Conservation (phyloP, 805 yeast species). For the Kodamaea jinghongensis region DNA sequence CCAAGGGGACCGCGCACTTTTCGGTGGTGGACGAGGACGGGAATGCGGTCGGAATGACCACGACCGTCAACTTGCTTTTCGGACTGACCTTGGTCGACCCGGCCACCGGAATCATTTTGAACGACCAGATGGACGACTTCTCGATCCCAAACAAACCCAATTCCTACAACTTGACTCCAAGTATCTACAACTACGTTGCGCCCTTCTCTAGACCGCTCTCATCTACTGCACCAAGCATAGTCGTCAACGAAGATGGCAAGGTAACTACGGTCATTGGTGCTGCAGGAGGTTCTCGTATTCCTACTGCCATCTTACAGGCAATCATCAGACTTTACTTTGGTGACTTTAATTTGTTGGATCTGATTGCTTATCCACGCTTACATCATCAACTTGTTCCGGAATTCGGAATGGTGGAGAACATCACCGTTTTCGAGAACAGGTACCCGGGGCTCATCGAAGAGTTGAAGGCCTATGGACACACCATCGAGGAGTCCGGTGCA, state of each 20-base stretch:
- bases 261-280: constrained; percentile 81
- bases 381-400: constrained; percentile 92
- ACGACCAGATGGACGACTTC: constrained; percentile 95
- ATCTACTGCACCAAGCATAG: constrained; percentile 74
- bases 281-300: constrained; percentile 89
- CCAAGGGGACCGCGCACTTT: constrained; percentile 89
- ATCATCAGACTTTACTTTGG: constrained; percentile 64
- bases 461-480: constrained; percentile 45
- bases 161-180: constrained; percentile 79
- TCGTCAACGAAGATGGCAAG: constrained; percentile 33
- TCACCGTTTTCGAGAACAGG: constrained; percentile 37
- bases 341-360: constrained; percentile 56
- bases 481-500: constrained; percentile 32
- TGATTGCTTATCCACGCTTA: constrained; percentile 74
- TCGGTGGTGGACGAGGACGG: constrained; percentile 71
- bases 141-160: constrained; percentile 67
- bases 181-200: constrained; percentile 69
- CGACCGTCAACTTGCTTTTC: constrained; percentile 80
- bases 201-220: constrained; percentile 84
- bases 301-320: constrained; percentile 80
- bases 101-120: constrained; percentile 75
- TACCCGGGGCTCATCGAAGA: constrained; percentile 36
- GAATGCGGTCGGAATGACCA: constrained; percentile 83
- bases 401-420: constrained; percentile 55
- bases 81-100: constrained; percentile 84